Conservation (phyloP, 306 rosid species). For the Coriaria nepalensis region DNA sequence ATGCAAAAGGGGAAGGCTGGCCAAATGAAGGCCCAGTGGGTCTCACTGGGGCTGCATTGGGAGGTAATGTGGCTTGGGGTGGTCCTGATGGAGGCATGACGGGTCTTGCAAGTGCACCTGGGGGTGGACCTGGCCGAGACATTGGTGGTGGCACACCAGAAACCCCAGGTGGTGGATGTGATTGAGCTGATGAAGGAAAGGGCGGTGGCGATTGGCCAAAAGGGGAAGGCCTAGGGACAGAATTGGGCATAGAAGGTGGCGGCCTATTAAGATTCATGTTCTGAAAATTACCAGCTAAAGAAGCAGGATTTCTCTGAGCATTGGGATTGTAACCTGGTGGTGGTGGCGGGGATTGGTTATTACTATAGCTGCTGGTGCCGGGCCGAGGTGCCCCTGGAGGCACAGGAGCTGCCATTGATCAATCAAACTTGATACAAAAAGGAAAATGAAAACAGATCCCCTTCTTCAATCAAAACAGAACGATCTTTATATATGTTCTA, state of each 20-base stretch:
- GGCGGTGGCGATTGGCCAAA: slow-evolving; percentile 47
- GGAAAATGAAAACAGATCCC: slow-evolving; percentile 20
- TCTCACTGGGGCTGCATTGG: slow-evolving; percentile 21
- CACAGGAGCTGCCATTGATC: slow-evolving; percentile 74
- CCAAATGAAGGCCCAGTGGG: slow-evolving; percentile 33
- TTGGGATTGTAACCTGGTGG: slow-evolving; percentile 62
- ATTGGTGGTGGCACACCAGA: slow-evolving; percentile 34
- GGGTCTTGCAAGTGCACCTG: slow-evolving; percentile 36
- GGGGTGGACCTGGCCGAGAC: slow-evolving; percentile 72
- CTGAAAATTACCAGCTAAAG: slow-evolving; percentile 41
- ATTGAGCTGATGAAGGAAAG: slow-evolving; percentile 31
- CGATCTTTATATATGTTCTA: background rate
- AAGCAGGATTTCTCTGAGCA: slow-evolving; percentile 34
- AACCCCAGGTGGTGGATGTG: slow-evolving; percentile 28
- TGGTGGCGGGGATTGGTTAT: slow-evolving; percentile 22
- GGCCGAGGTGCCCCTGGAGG: slow-evolving; percentile 98
- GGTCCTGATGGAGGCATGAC: slow-evolving; percentile 37
- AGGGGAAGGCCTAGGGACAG: slow-evolving; percentile 57
- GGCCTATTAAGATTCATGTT: slow-evolving; percentile 75
- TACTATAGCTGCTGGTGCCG: slow-evolving; percentile 17
- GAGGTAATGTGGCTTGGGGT: slow-evolving; percentile 28
- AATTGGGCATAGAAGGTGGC: slow-evolving; percentile 48
- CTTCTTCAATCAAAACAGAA: slow-evolving; percentile 3
- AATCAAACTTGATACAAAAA: slow-evolving; percentile 14
- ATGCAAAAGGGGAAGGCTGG: slow-evolving; percentile 26